Conservation (phyloP, 768 basidiomycete genomes). For the Cyclocybe aegerita region DNA sequence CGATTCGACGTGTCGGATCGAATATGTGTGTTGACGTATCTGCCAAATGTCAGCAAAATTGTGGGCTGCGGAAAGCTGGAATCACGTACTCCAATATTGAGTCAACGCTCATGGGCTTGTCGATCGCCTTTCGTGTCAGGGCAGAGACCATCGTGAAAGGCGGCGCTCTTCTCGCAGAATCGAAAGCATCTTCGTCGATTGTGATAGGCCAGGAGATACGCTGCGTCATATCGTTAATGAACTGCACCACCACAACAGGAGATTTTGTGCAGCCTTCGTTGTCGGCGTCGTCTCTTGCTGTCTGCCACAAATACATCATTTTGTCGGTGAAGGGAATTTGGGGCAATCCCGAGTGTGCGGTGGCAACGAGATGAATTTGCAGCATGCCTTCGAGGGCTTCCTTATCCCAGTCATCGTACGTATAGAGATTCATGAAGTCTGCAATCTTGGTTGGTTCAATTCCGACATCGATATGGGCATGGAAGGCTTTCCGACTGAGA, state of each 20-base stretch:
- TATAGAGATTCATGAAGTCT: constrained; percentile 20
- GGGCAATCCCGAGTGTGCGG: constrained; percentile 7
- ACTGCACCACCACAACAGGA: constrained; percentile 15
- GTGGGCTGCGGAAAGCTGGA: background rate
- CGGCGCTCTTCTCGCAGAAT: constrained; percentile 6
- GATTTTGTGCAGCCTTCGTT: constrained; percentile 11
- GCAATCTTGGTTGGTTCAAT: constrained; percentile 18
- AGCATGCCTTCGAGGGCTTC: constrained; percentile 18
- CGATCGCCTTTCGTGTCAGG: constrained; percentile 11
- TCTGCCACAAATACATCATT: constrained; percentile 12
- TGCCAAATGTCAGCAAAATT: background rate
- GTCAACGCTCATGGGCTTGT: constrained; percentile 11
- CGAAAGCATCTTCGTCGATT: constrained; percentile 13
- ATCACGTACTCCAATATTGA: constrained; percentile 14
- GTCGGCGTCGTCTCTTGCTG: constrained; percentile 7
- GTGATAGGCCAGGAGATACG: constrained; percentile 12
- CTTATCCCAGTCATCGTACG: constrained; percentile 13
- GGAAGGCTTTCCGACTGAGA: constrained; percentile 6
- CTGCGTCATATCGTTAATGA: constrained; percentile 16
- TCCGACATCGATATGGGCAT: constrained; percentile 18
- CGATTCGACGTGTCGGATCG: constrained; percentile 15
- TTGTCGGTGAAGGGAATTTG: background rate
- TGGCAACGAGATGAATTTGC: constrained; percentile 14
- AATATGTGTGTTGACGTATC: constrained; percentile 20
- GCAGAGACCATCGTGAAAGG: constrained; percentile 14